phyloP scores from a whole-genome alignment of 2,329 filamentous ascomycete species.

The Colletotrichum sp. region DNA sequence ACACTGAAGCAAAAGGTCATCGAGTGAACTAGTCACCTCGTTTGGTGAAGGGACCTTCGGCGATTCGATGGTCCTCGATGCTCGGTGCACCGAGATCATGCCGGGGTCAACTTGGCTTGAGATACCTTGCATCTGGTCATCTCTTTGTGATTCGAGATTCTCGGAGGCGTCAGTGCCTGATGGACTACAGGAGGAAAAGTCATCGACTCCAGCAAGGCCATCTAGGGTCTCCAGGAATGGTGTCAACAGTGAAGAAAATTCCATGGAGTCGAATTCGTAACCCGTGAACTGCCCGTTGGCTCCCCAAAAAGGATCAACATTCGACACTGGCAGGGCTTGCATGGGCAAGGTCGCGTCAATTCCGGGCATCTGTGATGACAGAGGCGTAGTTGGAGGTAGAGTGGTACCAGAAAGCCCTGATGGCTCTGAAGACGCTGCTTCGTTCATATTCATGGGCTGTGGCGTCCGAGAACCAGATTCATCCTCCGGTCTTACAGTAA shows the following conservation, averaged over 20 bases:
- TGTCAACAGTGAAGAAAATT: background rate
- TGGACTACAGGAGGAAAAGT: background rate
- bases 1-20: background rate
- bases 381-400: background rate
- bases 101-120: background rate
- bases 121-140: background rate
- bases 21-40: background rate
- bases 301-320: background rate
- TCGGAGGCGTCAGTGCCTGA: constrained; percentile 10
- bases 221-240: background rate
- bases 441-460: background rate
- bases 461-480: background rate
- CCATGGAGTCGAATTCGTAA: background rate
- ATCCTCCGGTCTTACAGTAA: background rate
- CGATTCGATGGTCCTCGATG: background rate
- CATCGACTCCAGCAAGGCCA: background rate
- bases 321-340: background rate
- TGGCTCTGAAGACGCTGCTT: background rate
- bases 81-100: background rate
- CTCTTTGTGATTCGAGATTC: background rate
- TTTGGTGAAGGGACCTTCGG: background rate
- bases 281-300: background rate
- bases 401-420: background rate
- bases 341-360: background rate
- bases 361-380: background rate